Conservation (phyloP, 192 early-diverging fungal species). For the Podila epigama region DNA sequence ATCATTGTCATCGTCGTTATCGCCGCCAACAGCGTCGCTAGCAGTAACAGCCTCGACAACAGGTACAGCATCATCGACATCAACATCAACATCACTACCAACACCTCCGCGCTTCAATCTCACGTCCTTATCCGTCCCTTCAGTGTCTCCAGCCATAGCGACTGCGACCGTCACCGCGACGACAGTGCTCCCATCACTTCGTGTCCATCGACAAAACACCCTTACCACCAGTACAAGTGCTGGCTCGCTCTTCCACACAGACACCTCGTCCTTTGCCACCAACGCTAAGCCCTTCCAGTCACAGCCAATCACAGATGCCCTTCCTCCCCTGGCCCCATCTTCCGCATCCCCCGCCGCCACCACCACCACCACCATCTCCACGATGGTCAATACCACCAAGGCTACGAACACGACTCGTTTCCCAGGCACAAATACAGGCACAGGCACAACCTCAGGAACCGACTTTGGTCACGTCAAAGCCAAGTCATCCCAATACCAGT, state of each 20-base stretch:
- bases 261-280: neutral
- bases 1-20: neutral
- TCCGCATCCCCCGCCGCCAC: neutral
- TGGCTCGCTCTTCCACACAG: neutral
- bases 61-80: too few relatives aligned
- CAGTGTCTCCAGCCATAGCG: too few relatives aligned
- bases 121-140: too few relatives aligned
- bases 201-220: neutral
- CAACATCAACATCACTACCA: too few relatives aligned
- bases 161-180: too few relatives aligned
- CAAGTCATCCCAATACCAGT: too few relatives aligned
- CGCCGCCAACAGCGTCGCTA: neutral
- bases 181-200: neutral
- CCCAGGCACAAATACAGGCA: too few relatives aligned
- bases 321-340: neutral
- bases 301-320: neutral
- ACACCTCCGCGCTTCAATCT: too few relatives aligned
- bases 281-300: neutral
- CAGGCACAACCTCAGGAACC: too few relatives aligned
- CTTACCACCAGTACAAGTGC: neutral
- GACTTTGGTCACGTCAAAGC: too few relatives aligned
- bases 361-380: neutral
- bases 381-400: too few relatives aligned
- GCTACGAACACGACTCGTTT: too few relatives aligned
- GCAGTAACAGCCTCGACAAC: conserved; percentile 6